phyloP scores from a whole-genome alignment of 768 basidiomycete genomes.

The Udeniomyces megalosporus region DNA sequence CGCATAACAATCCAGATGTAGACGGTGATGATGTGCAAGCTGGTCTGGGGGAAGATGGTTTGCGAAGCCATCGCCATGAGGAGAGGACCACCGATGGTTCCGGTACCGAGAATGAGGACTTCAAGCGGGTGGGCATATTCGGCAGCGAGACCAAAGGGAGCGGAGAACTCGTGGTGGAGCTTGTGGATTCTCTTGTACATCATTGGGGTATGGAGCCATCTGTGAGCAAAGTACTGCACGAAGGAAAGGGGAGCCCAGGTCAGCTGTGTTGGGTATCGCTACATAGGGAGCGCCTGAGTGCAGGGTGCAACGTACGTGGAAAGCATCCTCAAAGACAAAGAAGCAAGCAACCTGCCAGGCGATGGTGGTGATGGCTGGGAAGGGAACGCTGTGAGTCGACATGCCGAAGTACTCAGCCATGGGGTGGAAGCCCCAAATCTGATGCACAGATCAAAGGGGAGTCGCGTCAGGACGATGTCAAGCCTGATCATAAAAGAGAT shows the following conservation, averaged over 20 bases:
- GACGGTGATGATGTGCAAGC: constrained; percentile 82
- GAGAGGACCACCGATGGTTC: constrained; percentile 75
- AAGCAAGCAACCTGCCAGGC: constrained; percentile 42
- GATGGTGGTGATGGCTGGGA: constrained; percentile 57
- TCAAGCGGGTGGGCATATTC: constrained; percentile 97
- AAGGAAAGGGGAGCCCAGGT: constrained; percentile 1
- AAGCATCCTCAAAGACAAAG: constrained; percentile 91
- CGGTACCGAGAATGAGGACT: constrained; percentile 81
- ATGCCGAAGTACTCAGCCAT: constrained; percentile 75
- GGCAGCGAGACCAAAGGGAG: constrained; percentile 87
- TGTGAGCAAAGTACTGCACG: constrained; percentile 46
- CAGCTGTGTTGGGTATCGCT: too few species aligned
- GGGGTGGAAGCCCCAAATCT: constrained; percentile 28
- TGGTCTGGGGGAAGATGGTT: constrained; percentile 40
- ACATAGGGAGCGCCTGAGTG: not conserved
- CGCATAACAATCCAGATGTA: constrained; percentile 74
- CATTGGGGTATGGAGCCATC: constrained; percentile 60
- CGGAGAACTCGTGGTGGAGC: constrained; percentile 91
- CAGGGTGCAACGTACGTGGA: constrained; percentile 58
- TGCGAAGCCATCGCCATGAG: constrained; percentile 33
- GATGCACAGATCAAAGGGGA: not conserved
- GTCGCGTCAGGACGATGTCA: constrained; percentile 42
- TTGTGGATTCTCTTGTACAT: constrained; percentile 63
- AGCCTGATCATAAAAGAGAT: not conserved
- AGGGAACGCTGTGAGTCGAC: constrained; percentile 82